Evolutionary conservation across 139 green algal genomes (phyloP).

Genomic region (Raphidocelis subcapitata): DNA sequence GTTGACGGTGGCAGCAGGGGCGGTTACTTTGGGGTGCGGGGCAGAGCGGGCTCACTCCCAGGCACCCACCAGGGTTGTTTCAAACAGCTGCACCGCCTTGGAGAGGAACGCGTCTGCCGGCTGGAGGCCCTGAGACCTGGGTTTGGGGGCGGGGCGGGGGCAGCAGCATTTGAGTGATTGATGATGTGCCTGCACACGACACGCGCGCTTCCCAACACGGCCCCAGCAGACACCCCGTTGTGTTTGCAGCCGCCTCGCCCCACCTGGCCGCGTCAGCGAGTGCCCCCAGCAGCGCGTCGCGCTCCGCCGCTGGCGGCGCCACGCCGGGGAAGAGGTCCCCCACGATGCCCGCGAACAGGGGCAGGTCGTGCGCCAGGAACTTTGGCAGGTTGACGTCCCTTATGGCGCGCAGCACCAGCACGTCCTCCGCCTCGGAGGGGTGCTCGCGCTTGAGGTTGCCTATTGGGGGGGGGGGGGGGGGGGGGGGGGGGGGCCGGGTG

Average conservation of each 20-base stretch:
- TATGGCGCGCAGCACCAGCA: conserved; percentile 73
- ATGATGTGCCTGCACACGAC: neutral
- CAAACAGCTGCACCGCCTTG: conserved; percentile 87
- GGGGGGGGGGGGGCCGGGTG: too few species aligned
- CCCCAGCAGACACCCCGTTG: too few species aligned
- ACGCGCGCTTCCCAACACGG: too few species aligned
- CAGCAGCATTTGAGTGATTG: too few species aligned
- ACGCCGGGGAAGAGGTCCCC: conserved; percentile 79
- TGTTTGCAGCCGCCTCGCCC: too few species aligned
- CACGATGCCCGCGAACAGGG: conserved; percentile 81
- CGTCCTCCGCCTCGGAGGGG: conserved; percentile 68
- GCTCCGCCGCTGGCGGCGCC: conserved; percentile 38
- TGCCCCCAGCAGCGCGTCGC: too few species aligned
- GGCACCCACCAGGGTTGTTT: conserved; percentile 63
- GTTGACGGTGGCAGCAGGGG: too few species aligned
- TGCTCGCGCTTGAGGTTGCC: conserved; percentile 81
- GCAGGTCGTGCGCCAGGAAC: conserved; percentile 72
- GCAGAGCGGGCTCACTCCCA: too few species aligned
- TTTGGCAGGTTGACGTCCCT: conserved; percentile 88
- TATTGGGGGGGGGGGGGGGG: too few species aligned
- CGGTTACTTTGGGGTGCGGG: too few species aligned
- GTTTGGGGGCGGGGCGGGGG: too few species aligned
- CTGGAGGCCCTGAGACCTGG: conserved; percentile 28
- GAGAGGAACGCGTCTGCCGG: conserved; percentile 55
- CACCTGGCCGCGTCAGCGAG: conserved; percentile 43